These are phyloP conservation scores for Malus sylvestris DNA, from an alignment of 306 rosid genomes.

Conservation along the genomic window DNA sequence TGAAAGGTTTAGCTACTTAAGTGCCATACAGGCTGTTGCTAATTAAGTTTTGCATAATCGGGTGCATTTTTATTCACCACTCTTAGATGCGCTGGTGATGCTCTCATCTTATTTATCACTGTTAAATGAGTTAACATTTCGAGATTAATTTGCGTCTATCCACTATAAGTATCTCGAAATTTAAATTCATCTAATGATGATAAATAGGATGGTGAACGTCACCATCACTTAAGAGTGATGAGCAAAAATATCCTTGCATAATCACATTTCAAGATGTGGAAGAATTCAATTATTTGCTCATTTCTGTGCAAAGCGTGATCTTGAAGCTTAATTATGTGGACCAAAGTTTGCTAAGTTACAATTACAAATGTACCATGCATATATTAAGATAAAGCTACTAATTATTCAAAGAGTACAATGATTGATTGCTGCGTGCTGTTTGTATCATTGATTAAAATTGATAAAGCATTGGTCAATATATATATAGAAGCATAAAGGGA, in stretches of 20 bases:
- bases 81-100: too few relatives aligned
- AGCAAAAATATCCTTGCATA: not conserved
- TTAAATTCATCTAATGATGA: too few relatives aligned
- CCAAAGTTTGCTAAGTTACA: not conserved
- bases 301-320: not conserved
- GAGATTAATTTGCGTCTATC: too few relatives aligned
- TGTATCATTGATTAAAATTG: not conserved
- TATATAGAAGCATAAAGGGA: not conserved
- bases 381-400: not conserved
- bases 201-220: too few relatives aligned
- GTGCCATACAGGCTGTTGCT: too few relatives aligned
- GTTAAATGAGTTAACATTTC: too few relatives aligned
- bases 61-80: too few relatives aligned
- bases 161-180: rapidly evolving
- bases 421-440: not conserved
- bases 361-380: not conserved
- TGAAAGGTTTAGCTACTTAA: too few relatives aligned
- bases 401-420: not conserved
- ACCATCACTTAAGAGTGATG: too few relatives aligned
- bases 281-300: not conserved
- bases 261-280: not conserved
- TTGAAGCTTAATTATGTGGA: not conserved
- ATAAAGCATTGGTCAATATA: not conserved
- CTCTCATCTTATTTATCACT: too few relatives aligned
- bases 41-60: too few relatives aligned